Evolutionary conservation across 768 basidiomycete species (phyloP).

Genomic region (Nevesoporus exiguus): DNA sequence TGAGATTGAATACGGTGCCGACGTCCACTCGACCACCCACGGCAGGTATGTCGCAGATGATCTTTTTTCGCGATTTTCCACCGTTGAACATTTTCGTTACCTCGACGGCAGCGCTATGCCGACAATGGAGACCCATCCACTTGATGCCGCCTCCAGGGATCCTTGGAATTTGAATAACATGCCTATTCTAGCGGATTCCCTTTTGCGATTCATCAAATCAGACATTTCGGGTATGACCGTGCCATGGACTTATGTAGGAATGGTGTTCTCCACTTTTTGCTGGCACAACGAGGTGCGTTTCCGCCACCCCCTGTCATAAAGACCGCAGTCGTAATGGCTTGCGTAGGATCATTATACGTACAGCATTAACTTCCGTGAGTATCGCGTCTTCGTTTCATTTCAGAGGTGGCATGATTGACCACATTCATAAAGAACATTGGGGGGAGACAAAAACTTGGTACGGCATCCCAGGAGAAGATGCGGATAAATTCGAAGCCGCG

Average conservation of each 20-base stretch:
- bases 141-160: constrained; percentile 82
- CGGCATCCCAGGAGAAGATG: constrained; percentile 93
- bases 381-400: constrained; percentile 16
- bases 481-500: constrained; percentile 93
- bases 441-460: constrained; percentile 99
- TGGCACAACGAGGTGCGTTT: constrained; percentile 93
- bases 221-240: constrained; percentile 99
- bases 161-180: constrained; percentile 99
- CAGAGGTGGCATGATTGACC: constrained; percentile 25
- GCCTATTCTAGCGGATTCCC: constrained; percentile 87
- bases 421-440: constrained; percentile 77
- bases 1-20: constrained; percentile 99
- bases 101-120: constrained; percentile 76
- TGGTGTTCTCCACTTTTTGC: constrained; percentile 98
- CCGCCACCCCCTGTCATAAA: constrained; percentile 15
- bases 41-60: constrained; percentile 68
- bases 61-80: constrained; percentile 17
- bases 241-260: constrained; percentile 98
- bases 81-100: constrained; percentile 25
- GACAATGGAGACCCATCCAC: constrained; percentile 88
- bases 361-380: constrained; percentile 88
- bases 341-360: constrained; percentile 94
- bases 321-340: constrained; percentile 22
- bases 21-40: constrained; percentile 95
- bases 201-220: constrained; percentile 95